Conservation (phyloP, 306 rosid genomes). For the Dalbergia cochinchinensis region DNA sequence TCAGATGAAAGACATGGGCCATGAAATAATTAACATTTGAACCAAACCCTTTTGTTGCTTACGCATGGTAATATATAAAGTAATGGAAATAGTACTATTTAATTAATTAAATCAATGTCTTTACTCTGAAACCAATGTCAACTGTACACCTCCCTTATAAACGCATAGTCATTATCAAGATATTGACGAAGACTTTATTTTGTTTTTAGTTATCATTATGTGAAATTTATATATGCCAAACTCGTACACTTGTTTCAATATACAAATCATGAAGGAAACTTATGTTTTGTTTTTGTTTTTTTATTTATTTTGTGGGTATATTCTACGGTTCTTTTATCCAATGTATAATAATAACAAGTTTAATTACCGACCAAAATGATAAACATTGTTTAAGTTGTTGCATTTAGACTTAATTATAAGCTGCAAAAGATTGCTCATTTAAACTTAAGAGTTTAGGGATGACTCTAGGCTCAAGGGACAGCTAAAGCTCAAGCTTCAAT, state of each 20-base stretch:
- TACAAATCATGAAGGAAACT: background rate
- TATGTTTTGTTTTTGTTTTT: too few species aligned
- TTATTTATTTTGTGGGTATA: background rate
- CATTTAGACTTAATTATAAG: background rate
- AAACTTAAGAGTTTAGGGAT: background rate
- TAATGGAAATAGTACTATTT: background rate
- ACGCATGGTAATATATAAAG: background rate
- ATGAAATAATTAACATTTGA: background rate
- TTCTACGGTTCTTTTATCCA: constrained; percentile 1
- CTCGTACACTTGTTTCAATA: constrained; percentile 12
- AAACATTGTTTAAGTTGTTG: background rate
- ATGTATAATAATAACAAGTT: background rate
- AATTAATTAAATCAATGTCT: constrained; percentile 3
- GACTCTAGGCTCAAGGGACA: background rate
- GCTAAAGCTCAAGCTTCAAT: background rate
- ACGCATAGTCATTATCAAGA: constrained; percentile 18
- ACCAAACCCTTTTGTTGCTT: constrained; percentile 4
- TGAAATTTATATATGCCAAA: constrained; percentile 24
- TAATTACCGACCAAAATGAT: background rate
- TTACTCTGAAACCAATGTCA: constrained; percentile 18
- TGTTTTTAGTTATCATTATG: background rate
- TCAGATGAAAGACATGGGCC: background rate
- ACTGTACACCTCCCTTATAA: background rate
- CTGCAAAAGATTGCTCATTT: background rate
- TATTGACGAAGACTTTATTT: constrained; percentile 29